A percentile compares a stretch with the other conserved stretches of the same genome.
phyloP scores from a whole-genome alignment of 192 early-diverging fungal species.

The Mortierella claussenii region DNA sequence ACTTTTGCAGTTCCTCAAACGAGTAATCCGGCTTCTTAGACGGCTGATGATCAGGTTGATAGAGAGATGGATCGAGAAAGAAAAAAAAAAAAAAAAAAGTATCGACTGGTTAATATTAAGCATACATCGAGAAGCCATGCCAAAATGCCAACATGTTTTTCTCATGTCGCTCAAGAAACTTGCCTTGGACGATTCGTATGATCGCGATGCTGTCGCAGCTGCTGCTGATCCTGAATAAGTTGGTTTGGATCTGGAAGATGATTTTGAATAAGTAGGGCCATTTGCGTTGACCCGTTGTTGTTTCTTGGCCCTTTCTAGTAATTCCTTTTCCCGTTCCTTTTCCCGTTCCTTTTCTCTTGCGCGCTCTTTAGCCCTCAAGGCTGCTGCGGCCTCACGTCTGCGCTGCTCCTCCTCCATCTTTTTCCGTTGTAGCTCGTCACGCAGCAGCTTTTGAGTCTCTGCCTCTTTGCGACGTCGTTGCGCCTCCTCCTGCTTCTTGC shows the following conservation, averaged over 20 bases:
- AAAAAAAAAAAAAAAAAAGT: slow-evolving; percentile 1
- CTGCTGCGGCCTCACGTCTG: slow-evolving; percentile 21
- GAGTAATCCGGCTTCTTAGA: slow-evolving; percentile 31
- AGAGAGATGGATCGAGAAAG: background rate
- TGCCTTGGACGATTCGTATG: slow-evolving; percentile 27
- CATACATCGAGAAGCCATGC: background rate
- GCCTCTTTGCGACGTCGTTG: slow-evolving; percentile 29
- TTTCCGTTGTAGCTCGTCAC: slow-evolving; percentile 35
- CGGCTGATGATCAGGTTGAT: slow-evolving; percentile 3
- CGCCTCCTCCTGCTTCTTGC: slow-evolving; percentile 32
- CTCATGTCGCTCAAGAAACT: no score
- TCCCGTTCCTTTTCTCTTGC: slow-evolving; percentile 35
- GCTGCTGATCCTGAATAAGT: slow-evolving; percentile 27
- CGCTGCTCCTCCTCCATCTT: slow-evolving; percentile 34
- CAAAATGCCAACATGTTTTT: background rate
- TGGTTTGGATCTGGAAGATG: slow-evolving; percentile 19
- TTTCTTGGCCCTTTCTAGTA: slow-evolving; percentile 17
- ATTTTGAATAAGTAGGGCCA: slow-evolving; percentile 42
- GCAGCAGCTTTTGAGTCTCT: slow-evolving; percentile 29
- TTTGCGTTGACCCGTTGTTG: slow-evolving; percentile 15
- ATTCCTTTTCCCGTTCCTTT: slow-evolving; percentile 28
- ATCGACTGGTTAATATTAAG: background rate
- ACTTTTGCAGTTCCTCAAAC: slow-evolving; percentile 38
- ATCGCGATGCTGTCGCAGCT: slow-evolving; percentile 9
- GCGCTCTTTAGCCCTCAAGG: slow-evolving; percentile 41